A percentile compares a stretch with the other conserved stretches of the same genome.
Conservation (phyloP, 768 basidiomycete genomes). For the Rhodotorula babjevae region DNA sequence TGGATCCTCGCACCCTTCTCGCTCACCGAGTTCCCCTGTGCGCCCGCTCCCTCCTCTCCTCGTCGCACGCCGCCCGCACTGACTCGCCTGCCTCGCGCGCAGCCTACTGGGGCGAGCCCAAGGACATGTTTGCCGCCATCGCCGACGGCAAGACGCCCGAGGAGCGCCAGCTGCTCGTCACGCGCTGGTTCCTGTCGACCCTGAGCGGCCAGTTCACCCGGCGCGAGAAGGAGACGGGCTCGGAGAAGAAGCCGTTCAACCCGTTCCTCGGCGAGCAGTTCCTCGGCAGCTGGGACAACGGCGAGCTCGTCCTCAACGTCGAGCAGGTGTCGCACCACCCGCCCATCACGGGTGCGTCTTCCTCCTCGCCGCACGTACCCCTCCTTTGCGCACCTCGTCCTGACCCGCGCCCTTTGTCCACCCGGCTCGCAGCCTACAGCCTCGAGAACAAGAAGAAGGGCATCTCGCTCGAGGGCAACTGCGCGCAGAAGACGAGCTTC, state of each 20-base stretch:
- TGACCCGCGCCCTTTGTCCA: not conserved
- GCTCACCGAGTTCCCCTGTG: conserved; percentile 24
- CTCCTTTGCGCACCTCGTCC: too few relatives aligned
- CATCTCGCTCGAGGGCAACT: conserved; percentile 73
- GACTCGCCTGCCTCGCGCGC: not conserved
- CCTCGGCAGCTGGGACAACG: conserved; percentile 40
- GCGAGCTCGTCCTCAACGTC: conserved; percentile 27
- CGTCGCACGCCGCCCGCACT: not conserved
- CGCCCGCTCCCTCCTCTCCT: conserved; percentile 3
- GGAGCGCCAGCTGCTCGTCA: conserved; percentile 69
- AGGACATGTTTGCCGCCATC: conserved; percentile 75
- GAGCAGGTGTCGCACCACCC: conserved; percentile 78
- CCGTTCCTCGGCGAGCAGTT: conserved; percentile 54
- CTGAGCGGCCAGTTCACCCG: conserved; percentile 70
- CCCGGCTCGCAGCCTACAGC: conserved; percentile 59
- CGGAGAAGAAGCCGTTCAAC: conserved; percentile 98
- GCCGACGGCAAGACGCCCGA: conserved; percentile 67
- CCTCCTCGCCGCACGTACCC: not conserved
- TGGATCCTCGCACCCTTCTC: conserved; percentile 50
- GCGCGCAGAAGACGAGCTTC: conserved; percentile 88
- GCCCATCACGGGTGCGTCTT: conserved; percentile 65
- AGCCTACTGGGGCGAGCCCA: conserved; percentile 93
- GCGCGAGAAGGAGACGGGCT: conserved; percentile 53
- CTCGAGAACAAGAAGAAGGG: conserved; percentile 77
- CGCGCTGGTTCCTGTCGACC: conserved; percentile 94